Percentiles rank a stretch among this genome's conserved stretches.
Evolutionary conservation across 2,329 filamentous ascomycete species (phyloP).

Genomic region (Pseudocercospora eumusae): DNA sequence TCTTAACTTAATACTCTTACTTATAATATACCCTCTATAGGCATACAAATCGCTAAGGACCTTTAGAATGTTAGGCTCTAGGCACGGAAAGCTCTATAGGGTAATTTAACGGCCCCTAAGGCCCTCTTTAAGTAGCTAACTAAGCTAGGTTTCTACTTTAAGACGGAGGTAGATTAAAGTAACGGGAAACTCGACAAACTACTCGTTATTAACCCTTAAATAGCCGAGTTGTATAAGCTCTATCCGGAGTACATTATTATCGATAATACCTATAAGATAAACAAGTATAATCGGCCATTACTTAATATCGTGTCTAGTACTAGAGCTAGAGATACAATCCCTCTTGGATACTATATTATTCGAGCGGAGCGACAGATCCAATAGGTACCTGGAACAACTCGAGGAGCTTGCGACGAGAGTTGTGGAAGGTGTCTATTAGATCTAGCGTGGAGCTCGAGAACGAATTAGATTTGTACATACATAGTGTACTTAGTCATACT

Average conservation of each 20-base stretch:
- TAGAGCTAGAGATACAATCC: neutral
- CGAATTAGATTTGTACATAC: too few species aligned
- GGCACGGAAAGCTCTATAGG: neutral
- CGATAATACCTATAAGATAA: constrained; percentile 2
- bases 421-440: too few species aligned
- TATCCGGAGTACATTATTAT: neutral
- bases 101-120: neutral
- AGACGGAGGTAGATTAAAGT: neutral
- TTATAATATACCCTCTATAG: neutral
- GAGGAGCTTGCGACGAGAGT: too few species aligned
- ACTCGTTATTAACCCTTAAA: neutral
- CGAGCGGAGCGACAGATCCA: too few species aligned
- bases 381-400: too few species aligned
- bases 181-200: neutral
- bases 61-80: neutral
- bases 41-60: neutral
- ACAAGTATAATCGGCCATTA: neutral
- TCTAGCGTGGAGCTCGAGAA: too few species aligned
- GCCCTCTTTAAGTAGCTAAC: neutral
- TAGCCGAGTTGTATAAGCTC: neutral
- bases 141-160: neutral
- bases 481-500: too few species aligned
- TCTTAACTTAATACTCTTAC: neutral
- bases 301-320: neutral
- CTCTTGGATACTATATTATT: neutral